These are phyloP conservation scores for Leonotis leonurus DNA, from an alignment of 257 asterid species.

Conservation along the genomic window DNA sequence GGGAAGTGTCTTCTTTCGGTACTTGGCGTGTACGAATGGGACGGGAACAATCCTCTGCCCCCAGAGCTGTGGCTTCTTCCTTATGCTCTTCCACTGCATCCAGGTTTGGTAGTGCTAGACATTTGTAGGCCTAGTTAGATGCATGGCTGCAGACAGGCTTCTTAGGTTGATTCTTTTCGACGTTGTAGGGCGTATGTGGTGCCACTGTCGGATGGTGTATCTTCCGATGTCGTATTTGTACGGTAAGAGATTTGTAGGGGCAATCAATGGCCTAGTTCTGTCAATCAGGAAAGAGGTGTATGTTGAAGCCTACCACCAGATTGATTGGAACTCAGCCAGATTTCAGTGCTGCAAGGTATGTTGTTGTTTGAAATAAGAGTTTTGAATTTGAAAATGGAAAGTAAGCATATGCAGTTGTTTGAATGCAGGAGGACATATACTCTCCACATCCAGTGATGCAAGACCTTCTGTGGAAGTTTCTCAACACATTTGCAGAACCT, in stretches of 20 bases:
- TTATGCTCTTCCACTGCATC: conserved; percentile 56
- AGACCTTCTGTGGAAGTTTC: conserved; percentile 54
- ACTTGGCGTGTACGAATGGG: conserved; percentile 74
- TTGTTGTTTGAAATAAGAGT: too few relatives aligned
- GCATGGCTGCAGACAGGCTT: too few relatives aligned
- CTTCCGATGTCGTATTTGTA: conserved; percentile 64
- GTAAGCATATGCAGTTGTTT: too few relatives aligned
- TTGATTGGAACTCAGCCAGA: conserved; percentile 52
- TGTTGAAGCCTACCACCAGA: conserved; percentile 31
- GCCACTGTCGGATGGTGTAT: conserved; percentile 61
- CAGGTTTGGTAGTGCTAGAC: conserved; percentile 35
- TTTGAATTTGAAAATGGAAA: too few relatives aligned
- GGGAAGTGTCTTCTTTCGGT: conserved; percentile 67
- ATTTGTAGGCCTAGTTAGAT: too few relatives aligned
- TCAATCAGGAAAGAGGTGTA: conserved; percentile 57
- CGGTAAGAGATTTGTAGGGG: conserved; percentile 42
- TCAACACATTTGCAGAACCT: conserved; percentile 53
- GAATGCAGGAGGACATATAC: conserved; percentile 63
- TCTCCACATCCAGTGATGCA: conserved; percentile 60
- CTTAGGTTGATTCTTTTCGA: not conserved
- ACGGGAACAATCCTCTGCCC: conserved; percentile 64
- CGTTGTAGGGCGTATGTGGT: conserved; percentile 67
- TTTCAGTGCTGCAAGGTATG: conserved; percentile 43
- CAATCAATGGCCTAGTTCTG: conserved; percentile 26
- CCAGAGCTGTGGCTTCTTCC: conserved; percentile 88